Base-by-base conservation (phyloP, 73 alveolate genomes). In the Effrenium voratum region DNA sequence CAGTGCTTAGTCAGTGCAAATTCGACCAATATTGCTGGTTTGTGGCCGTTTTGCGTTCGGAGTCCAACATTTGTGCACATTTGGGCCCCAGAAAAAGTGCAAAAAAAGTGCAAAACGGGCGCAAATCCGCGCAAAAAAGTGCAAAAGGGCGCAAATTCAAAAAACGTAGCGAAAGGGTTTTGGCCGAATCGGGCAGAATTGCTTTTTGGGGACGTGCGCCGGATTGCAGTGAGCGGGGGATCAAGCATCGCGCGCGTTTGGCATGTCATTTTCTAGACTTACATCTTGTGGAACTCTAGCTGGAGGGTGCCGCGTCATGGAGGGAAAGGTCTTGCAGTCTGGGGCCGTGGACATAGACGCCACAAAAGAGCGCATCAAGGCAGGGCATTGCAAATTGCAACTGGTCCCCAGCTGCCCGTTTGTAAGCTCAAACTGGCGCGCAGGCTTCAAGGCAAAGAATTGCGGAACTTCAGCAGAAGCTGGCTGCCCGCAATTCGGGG, bases 131-230 rank as follows among this genome's bases (percentile, higher is more conserved):
- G 77, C 77, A 63, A 63, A 63, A 24, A 63, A 63, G 12, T 36
- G 77, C 77, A 63, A 63, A 63, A 22, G 77, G 77, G 77, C 77
- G 77, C 77, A 63, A 63, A 63, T 15, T 63, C 40, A 63, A 63
- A 63, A 63, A 63, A 63, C 40, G 8, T 22, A 5, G 5, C 77
- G 8, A 6, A 2, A 34, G 1, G 13, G 28, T 19, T 52, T 52
- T 19, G 19, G 63, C 63, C 63, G 8, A 5, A 15, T 63, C 77
- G 40, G 26, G 8, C 12, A 24, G 8, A 24, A 5, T 26, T 63
- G 10, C 26, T 32, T 63, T 8, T 63, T 8, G 40, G 77, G 8
- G 40, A 63, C 8, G 26, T n/a, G n/a, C n/a, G n/a, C n/a, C n/a
- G n/a, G n/a, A n/a, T n/a, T n/a, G n/a, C n/a, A n/a, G n/a, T n/a